A percentile compares a stretch with the other conserved stretches of the same genome.
These are phyloP conservation scores for Lecanicillium sp. DNA, from an alignment of 2,329 filamentous ascomycete species.

Conservation along the genomic window DNA sequence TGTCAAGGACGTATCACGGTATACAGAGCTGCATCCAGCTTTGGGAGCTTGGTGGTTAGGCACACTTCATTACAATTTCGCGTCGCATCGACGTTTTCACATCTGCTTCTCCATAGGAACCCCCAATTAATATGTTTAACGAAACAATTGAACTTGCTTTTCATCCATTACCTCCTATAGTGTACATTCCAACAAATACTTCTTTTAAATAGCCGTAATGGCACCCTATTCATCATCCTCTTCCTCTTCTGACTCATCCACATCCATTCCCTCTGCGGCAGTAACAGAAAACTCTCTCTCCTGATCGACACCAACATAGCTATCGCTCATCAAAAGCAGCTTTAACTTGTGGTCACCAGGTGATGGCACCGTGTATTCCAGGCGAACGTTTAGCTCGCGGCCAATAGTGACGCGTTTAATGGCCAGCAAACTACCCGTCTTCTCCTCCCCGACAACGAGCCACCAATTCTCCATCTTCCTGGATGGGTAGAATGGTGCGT, in stretches of 20 bases:
- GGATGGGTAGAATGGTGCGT: conserved; percentile 87
- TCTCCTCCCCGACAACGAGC: conserved; percentile 91
- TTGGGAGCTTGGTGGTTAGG: no score
- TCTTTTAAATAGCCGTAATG: not conserved
- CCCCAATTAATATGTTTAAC: no score
- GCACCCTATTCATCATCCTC: conserved; percentile 25
- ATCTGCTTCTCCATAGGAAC: no score
- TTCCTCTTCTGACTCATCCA: conserved; percentile 73
- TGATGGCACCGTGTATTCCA: conserved; percentile 83
- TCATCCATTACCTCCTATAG: conserved; percentile 4
- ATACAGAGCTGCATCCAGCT: no score
- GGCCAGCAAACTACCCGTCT: conserved; percentile 74
- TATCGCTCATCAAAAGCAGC: conserved; percentile 93
- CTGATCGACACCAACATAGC: conserved; percentile 94
- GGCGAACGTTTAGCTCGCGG: conserved; percentile 63
- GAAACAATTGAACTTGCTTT: not conserved
- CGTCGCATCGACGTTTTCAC: no score
- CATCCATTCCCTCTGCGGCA: conserved; percentile 88
- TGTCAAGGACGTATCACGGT: no score
- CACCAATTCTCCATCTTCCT: conserved; percentile 98
- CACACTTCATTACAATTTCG: no score
- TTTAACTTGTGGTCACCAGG: conserved; percentile 82
- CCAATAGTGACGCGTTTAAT: conserved; percentile 93
- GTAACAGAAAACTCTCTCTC: conserved; percentile 81
- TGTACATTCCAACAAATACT: conserved; percentile 7